Evolutionary conservation across 1,139 yeast genomes (phyloP), one percentile per base, ranked within the genome.

Genomic region (Arxiozyma heterogenica): DNA sequence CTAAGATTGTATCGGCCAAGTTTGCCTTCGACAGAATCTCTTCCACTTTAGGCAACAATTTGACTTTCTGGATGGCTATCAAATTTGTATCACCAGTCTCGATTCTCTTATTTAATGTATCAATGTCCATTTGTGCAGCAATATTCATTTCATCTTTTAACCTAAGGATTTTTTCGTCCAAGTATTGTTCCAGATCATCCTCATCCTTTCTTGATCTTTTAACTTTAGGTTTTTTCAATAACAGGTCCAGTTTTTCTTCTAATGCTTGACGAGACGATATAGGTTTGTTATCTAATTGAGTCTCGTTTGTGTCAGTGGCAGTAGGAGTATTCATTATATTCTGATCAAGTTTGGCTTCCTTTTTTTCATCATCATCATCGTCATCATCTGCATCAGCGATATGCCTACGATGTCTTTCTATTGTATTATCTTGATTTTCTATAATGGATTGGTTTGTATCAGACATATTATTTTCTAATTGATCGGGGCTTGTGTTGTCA

Each of bases 121-220:
- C 97, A 46, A 88, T 90, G 70, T 94, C 99, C 62, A 81, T 75
- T 67, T 86, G 83, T 18, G 98, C 98, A 1, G 97, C 98, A 58
- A 83, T 80, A 61, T 93, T 86, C 99, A 94, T 94, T 69, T 82
- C 82, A 64, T 86, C 94, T 61, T 94, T 86, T 61, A 94, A 76
- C 56, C 78, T 78, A 55, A 89, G 83, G 60, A 94, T 87, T 59
- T 82, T 79, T 67, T 91, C 98, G 73, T 94, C 99, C 70, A 91
- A 95, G 84, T 89, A 86, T 67, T 89, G 84, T 69, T 91, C 98
- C 62, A 93, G 74, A 71, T 91, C 98, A 66, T 88, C 96, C 64
- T 91, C 98, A 63, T 87, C 94, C 50, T 82, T 82, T 67, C 78
- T 82, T 54, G 78, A 75, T 59, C 82, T 79, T 64, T 77, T 76